Conservation (phyloP, 208 protist species). For the Endotrypanum monterogeii region DNA sequence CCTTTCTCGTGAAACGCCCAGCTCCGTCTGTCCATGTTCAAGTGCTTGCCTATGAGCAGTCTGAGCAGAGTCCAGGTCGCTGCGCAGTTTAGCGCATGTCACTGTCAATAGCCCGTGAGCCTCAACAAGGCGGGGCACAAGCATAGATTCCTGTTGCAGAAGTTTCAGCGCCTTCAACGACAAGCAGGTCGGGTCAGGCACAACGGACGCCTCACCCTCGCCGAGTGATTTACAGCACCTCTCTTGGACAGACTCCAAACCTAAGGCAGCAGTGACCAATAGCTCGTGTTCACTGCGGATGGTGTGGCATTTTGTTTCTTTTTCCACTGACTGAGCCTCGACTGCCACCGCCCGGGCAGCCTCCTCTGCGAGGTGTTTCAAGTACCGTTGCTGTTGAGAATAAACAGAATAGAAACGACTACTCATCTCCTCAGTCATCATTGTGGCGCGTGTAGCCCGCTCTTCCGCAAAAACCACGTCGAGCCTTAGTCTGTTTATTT, state of each 20-base stretch:
- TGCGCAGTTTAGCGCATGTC: not conserved
- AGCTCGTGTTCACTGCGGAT: not conserved
- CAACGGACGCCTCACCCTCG: not conserved
- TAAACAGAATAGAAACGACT: not conserved
- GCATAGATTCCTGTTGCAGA: not conserved
- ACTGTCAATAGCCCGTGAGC: not conserved
- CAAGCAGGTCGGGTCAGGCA: not conserved
- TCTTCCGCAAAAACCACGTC: constrained; percentile 1
- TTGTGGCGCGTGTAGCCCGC: not conserved
- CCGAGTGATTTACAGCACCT: not conserved
- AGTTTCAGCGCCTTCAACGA: not conserved
- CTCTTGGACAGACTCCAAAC: constrained; percentile 1
- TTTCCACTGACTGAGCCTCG: not conserved
- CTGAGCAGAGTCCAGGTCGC: not conserved
- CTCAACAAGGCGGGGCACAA: not conserved
- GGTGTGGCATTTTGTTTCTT: not conserved
- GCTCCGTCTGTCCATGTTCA: not conserved
- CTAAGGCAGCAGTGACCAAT: not conserved
- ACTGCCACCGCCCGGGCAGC: not conserved
- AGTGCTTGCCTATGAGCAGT: not conserved
- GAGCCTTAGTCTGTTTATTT: not conserved
- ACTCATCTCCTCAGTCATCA: not conserved
- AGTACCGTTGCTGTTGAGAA: not conserved
- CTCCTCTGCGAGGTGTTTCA: not conserved
- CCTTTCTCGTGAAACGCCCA: not conserved